These are phyloP conservation scores for Skeletonema potamos DNA, from an alignment of 108 stramenopile species.

Conservation along the genomic window DNA sequence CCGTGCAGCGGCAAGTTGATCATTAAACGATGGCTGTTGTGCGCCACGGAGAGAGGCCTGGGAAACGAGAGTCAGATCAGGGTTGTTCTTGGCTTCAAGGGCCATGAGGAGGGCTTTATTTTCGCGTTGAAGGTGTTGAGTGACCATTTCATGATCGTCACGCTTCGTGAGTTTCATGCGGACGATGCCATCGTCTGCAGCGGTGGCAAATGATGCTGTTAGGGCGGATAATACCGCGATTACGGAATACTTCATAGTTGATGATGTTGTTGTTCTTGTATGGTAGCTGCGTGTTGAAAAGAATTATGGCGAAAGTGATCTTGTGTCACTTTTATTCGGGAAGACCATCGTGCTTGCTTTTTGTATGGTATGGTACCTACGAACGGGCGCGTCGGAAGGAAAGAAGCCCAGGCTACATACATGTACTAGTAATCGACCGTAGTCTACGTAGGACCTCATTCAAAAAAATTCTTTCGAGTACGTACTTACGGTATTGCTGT, in stretches of 20 bases:
- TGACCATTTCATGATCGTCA: constrained; percentile 69
- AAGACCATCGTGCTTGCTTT: neutral
- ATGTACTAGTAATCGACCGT: neutral
- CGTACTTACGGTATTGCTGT: neutral
- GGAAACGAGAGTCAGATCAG: neutral
- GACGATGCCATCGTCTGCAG: constrained; percentile 24
- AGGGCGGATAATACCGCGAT: constrained; percentile 1
- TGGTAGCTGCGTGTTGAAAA: too few relatives aligned
- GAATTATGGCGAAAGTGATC: neutral
- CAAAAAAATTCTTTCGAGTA: neutral
- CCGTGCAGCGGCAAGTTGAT: constrained; percentile 8
- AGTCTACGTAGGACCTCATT: neutral
- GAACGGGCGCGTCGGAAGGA: neutral
- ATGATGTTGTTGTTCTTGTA: neutral
- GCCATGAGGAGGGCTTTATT: constrained; percentile 53
- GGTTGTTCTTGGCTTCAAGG: constrained; percentile 1
- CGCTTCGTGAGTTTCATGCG: constrained; percentile 51
- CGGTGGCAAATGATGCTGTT: neutral
- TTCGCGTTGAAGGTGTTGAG: constrained; percentile 65
- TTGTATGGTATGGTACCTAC: too few relatives aligned
- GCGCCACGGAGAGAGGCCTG: neutral
- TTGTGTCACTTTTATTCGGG: neutral
- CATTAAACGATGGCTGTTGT: neutral
- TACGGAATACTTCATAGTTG: constrained; percentile 17
- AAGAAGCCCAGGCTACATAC: neutral